A percentile compares a stretch with the other conserved stretches of the same genome.
phyloP scores from a whole-genome alignment of 192 early-diverging fungal genomes.

The Backusella morwellensis region DNA sequence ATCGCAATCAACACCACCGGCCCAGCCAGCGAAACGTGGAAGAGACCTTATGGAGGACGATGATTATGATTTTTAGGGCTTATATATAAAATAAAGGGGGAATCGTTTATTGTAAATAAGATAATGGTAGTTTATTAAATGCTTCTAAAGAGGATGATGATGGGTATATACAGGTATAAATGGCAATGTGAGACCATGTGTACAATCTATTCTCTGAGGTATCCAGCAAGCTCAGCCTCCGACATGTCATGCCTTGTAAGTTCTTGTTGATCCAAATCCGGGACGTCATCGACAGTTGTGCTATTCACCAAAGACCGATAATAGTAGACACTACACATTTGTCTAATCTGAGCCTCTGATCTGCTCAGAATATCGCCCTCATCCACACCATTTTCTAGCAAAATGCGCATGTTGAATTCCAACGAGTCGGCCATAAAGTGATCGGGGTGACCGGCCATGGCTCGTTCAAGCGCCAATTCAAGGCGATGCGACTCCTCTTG shows the following conservation, averaged over 20 bases:
- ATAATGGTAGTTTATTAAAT: too few species aligned
- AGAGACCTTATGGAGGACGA: conserved; percentile 32
- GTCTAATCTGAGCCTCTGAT: not conserved
- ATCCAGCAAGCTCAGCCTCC: not conserved
- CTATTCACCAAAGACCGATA: not conserved
- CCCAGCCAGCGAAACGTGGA: conserved; percentile 12
- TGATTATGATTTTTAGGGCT: conserved; percentile 28
- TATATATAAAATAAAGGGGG: not conserved
- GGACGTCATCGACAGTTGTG: not conserved
- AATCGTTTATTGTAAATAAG: not conserved
- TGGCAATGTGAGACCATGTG: too few species aligned
- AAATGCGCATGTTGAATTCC: not conserved
- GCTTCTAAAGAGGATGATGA: too few species aligned
- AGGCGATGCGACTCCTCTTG: not conserved
- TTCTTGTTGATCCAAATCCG: not conserved
- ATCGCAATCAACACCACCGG: not conserved
- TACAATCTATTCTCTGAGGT: too few species aligned
- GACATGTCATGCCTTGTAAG: not conserved
- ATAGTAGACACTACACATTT: not conserved
- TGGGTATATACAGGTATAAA: too few species aligned
- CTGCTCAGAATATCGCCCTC: not conserved
- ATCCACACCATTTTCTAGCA: not conserved
- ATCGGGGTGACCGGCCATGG: not conserved
- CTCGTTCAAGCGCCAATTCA: not conserved
- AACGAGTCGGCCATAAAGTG: not conserved